Base-by-base conservation (phyloP, 495 filamentous ascomycete species). In the Penicillium antarcticum region DNA sequence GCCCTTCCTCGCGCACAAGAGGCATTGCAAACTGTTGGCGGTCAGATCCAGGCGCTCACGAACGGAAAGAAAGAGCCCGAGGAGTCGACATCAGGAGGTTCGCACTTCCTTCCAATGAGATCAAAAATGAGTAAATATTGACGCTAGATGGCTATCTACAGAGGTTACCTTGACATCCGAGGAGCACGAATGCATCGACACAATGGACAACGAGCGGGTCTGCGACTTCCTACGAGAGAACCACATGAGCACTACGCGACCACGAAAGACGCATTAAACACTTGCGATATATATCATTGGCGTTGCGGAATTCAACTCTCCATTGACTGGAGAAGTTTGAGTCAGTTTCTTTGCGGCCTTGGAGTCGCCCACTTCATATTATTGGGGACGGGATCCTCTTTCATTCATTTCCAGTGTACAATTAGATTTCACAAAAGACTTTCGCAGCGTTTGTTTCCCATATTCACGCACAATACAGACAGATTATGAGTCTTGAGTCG, bases 211-310 rank as follows among this genome's bases (percentile, higher is more conserved):
- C 17, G 50, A 52, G 10, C 32, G 38, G 9, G 18, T 52, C 9
- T 52, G 50, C 12, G 50, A 52, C 8, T 52, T 46, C 13, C n/a
- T 52, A 17, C 34, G 50, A 19, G 33, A 52, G 18, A 44, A 24
- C 23, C 42, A 52, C 23, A 45, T 33, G 50, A 52, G 50, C 35
- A 46, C 26, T 5, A 39, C 36, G 16, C 34, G 24, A 33, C 8
- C 29, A 17, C 29, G 4, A 12, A 18, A 29, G 13, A 26, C 38
- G 8, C 24, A 49, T 6, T 49, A 49, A 29, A 33, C 9, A 1
- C 7, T 10, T n/a, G 1, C n/a, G 5, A 31, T 5, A 26, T 17
- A 31, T 9, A 37, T 17, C 17, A 7, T 49, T 14, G 23, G 9
- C 35, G 1, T 38, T 41, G n/a, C 14, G 4, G 34, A 13, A 2